phyloP scores from a whole-genome alignment of 331 rosid species.

The Quercus tomentella region DNA sequence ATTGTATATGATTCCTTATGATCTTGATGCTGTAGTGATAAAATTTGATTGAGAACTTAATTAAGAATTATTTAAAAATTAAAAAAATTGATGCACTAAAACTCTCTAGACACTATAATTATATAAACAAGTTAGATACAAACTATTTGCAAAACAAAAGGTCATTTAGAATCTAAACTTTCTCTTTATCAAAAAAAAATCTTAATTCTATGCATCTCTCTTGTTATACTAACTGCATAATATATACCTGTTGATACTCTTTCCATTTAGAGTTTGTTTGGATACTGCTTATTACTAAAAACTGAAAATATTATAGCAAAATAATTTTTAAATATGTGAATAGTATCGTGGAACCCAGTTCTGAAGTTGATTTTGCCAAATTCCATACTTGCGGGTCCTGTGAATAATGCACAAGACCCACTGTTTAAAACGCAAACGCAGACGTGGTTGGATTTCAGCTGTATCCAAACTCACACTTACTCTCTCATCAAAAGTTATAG shows the following conservation, averaged over 20 bases:
- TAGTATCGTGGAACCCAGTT: fast-evolving
- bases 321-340: too few relatives aligned
- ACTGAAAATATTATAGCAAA: too few relatives aligned
- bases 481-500: neutral
- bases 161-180: neutral
- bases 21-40: neutral
- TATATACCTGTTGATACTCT: neutral
- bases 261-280: neutral
- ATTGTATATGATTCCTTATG: neutral
- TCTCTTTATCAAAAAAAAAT: too few relatives aligned
- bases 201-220: too few relatives aligned
- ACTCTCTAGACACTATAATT: neutral
- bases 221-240: too few relatives aligned
- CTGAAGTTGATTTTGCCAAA: too few relatives aligned
- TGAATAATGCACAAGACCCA: fast-evolving
- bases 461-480: neutral
- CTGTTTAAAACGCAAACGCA: too few relatives aligned
- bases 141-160: neutral
- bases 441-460: fast-evolving
- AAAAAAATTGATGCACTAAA: neutral
- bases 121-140: neutral
- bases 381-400: fast-evolving
- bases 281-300: too few relatives aligned
- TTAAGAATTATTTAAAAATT: too few relatives aligned
- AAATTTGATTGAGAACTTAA: neutral